Conservation (phyloP, 2,329 filamentous ascomycete genomes). For the Pseudogymnoascus sp. region DNA sequence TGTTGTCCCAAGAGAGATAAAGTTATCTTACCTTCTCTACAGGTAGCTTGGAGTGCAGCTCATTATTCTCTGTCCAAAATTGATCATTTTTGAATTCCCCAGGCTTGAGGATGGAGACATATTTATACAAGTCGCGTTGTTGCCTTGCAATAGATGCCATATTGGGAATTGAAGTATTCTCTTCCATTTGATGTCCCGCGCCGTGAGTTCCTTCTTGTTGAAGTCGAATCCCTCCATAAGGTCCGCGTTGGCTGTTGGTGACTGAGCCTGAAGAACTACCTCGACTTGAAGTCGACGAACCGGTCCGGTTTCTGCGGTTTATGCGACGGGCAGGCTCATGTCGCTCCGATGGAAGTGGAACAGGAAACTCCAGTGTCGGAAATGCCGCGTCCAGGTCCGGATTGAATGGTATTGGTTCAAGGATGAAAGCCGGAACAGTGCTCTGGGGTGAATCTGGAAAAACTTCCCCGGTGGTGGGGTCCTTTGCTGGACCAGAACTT, state of each 20-base stretch:
- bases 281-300: neutral
- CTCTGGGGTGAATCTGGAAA: neutral
- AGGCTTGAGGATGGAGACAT: neutral
- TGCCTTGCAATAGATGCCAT: neutral
- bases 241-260: neutral
- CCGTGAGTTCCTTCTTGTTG: neutral
- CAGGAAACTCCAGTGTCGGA: constrained; percentile 1
- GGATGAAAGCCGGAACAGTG: neutral
- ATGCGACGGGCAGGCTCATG: neutral
- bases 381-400: neutral
- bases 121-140: neutral
- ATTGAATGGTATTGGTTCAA: neutral
- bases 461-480: neutral
- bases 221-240: neutral
- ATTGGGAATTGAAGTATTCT: neutral
- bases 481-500: constrained; percentile 7
- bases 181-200: neutral
- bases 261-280: neutral
- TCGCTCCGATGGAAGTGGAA: neutral
- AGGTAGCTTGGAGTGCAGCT: neutral
- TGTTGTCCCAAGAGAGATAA: neutral
- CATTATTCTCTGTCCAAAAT: neutral
- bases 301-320: neutral
- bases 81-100: neutral
- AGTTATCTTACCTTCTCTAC: neutral